These are phyloP conservation scores for Xylariales sp. DNA, from an alignment of 2,329 filamentous ascomycete species.

Conservation along the genomic window DNA sequence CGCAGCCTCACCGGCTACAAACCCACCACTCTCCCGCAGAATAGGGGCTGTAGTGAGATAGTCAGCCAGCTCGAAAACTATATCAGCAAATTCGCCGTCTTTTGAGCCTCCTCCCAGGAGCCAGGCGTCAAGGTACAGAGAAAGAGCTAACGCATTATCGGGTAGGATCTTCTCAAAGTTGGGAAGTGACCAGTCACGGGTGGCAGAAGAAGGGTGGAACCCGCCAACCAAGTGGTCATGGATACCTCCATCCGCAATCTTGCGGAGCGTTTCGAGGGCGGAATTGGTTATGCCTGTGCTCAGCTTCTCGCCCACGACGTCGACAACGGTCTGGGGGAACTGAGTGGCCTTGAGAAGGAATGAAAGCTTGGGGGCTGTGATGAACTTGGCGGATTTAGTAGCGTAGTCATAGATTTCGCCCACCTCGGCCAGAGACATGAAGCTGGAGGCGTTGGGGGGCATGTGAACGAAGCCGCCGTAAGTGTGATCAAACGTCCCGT, in stretches of 20 bases:
- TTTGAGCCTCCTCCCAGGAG: conserved; percentile 46
- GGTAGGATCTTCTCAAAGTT: conserved; percentile 98
- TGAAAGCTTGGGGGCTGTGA: conserved; percentile 78
- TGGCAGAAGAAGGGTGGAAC: conserved; percentile 77
- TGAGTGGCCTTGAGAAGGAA: conserved; percentile 74
- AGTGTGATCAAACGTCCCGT: conserved; percentile 70
- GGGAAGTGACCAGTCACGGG: conserved; percentile 85
- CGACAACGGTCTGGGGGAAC: conserved; percentile 68
- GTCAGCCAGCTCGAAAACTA: conserved; percentile 77
- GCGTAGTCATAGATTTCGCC: conserved; percentile 87
- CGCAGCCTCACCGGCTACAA: conserved; percentile 85
- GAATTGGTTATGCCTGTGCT: conserved; percentile 71
- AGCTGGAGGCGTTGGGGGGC: conserved; percentile 4
- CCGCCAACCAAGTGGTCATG: conserved; percentile 54
- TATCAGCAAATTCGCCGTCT: conserved; percentile 69
- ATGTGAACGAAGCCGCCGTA: conserved; percentile 72
- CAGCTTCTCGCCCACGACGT: conserved; percentile 83
- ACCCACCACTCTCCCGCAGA: conserved; percentile 64
- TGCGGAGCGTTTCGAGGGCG: conserved; percentile 74
- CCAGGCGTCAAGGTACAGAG: conserved; percentile 84
- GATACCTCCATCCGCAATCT: conserved; percentile 58
- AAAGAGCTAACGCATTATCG: conserved; percentile 82
- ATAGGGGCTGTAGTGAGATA: conserved; percentile 76
- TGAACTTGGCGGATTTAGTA: conserved; percentile 77
- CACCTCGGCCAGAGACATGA: conserved; percentile 79